A percentile compares a stretch with the other conserved stretches of the same genome.
phyloP scores from a whole-genome alignment of 1,284 basidiomycete genomes.

The Inonotus obliquus region DNA sequence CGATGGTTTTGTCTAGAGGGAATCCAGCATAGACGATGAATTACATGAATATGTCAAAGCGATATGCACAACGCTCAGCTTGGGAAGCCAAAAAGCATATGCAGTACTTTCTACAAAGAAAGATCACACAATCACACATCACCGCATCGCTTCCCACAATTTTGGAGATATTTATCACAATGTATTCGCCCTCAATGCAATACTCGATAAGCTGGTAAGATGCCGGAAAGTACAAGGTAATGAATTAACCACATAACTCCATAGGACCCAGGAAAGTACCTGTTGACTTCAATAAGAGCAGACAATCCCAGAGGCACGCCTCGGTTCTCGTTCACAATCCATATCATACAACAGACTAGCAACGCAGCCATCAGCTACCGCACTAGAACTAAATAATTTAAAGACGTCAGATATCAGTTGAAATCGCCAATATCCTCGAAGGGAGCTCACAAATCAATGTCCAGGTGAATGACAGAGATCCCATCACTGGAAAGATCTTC shows the following conservation, averaged over 20 bases:
- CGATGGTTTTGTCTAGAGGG: too few relatives aligned
- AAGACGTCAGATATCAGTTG: not conserved
- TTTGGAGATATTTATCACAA: not conserved
- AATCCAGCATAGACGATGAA: too few relatives aligned
- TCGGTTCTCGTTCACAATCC: not conserved
- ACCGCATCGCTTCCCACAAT: not conserved
- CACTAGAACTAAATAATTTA: not conserved
- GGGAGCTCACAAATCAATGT: constrained; percentile 60
- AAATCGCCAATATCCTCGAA: not conserved
- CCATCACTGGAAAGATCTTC: constrained; percentile 49
- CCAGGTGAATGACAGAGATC: constrained; percentile 63
- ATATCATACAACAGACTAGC: not conserved
- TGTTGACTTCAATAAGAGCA: not conserved
- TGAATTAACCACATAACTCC: too few relatives aligned
- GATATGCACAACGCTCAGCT: too few relatives aligned
- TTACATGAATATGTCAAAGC: too few relatives aligned
- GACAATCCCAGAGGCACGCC: not conserved
- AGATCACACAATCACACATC: not conserved
- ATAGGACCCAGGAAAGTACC: too few relatives aligned
- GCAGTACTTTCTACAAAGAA: too few relatives aligned
- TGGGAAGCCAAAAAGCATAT: too few relatives aligned
- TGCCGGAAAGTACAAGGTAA: too few relatives aligned
- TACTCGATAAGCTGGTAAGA: too few relatives aligned
- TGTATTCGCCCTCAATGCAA: too few relatives aligned
- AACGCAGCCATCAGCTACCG: constrained; percentile 7